Percentiles rank a stretch among this genome's conserved stretches.
Evolutionary conservation across 257 asterid species (phyloP).

Genomic region (Solanum habrochaites): DNA sequence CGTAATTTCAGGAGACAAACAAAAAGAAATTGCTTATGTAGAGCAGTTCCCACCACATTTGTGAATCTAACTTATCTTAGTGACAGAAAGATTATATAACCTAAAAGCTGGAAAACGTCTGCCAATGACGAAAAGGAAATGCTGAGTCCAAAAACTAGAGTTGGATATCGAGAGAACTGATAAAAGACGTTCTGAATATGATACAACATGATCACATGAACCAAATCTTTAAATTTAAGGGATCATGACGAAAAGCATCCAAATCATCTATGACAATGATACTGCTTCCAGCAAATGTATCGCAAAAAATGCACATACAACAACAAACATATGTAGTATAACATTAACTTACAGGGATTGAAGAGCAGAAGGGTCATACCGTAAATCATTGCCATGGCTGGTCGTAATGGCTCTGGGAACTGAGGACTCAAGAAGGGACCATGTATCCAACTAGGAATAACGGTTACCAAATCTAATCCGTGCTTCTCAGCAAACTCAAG

Average conservation of each 20-base stretch:
- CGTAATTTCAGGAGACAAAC: neutral
- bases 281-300: neutral
- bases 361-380: neutral
- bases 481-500: slow-evolving; percentile 33
- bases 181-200: neutral
- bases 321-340: neutral
- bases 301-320: neutral
- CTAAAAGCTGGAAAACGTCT: neutral
- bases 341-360: neutral
- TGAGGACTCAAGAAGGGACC: slow-evolving; percentile 55
- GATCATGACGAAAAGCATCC: neutral
- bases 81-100: neutral
- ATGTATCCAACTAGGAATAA: slow-evolving; percentile 34
- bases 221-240: neutral
- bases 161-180: neutral
- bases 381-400: neutral
- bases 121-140: neutral
- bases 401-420: slow-evolving; percentile 16
- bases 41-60: neutral
- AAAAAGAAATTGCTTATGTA: neutral
- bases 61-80: neutral
- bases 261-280: neutral
- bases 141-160: neutral
- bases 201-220: neutral
- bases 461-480: slow-evolving; percentile 40